Evolutionary conservation across 2,329 filamentous ascomycete genomes (phyloP).

Genomic region (Blastomyces percursus): DNA sequence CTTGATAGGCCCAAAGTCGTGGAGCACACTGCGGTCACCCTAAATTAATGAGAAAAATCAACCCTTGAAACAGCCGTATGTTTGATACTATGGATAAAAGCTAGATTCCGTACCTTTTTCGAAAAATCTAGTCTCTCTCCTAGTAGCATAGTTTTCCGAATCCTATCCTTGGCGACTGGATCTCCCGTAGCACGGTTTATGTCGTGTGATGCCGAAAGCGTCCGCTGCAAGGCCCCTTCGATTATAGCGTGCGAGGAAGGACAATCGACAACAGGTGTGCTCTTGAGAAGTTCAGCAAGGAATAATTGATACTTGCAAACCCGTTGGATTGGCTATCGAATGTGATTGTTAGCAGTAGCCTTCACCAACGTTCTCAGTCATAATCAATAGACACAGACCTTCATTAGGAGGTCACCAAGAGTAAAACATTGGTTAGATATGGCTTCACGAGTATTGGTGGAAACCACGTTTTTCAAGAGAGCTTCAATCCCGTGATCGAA

Average conservation of each 20-base stretch:
- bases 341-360: slow-evolving; percentile 2
- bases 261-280: slow-evolving; percentile 75
- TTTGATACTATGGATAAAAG: not conserved
- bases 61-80: not conserved
- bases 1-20: slow-evolving; percentile 65
- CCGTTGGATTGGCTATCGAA: slow-evolving; percentile 68
- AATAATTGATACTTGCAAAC: slow-evolving; percentile 84
- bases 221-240: slow-evolving; percentile 56
- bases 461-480: slow-evolving; percentile 62
- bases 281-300: slow-evolving; percentile 70
- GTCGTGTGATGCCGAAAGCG: slow-evolving; percentile 63
- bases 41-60: not conserved
- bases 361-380: slow-evolving; percentile 8
- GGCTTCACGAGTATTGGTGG: slow-evolving; percentile 53
- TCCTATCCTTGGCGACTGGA: slow-evolving; percentile 52
- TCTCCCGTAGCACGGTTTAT: slow-evolving; percentile 82
- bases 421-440: slow-evolving; percentile 65
- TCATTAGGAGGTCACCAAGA: slow-evolving; percentile 78
- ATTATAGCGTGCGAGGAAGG: slow-evolving; percentile 72
- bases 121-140: slow-evolving; percentile 71
- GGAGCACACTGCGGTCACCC: slow-evolving; percentile 45
- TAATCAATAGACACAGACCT: slow-evolving; percentile 43
- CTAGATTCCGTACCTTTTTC: slow-evolving; percentile 47
- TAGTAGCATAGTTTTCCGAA: slow-evolving; percentile 75
- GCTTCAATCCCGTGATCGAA: slow-evolving; percentile 81